Percentiles rank a stretch among this genome's conserved stretches.
These are phyloP conservation scores for Fusarium torreyae DNA, from an alignment of 2,329 filamentous ascomycete species.

Conservation along the genomic window DNA sequence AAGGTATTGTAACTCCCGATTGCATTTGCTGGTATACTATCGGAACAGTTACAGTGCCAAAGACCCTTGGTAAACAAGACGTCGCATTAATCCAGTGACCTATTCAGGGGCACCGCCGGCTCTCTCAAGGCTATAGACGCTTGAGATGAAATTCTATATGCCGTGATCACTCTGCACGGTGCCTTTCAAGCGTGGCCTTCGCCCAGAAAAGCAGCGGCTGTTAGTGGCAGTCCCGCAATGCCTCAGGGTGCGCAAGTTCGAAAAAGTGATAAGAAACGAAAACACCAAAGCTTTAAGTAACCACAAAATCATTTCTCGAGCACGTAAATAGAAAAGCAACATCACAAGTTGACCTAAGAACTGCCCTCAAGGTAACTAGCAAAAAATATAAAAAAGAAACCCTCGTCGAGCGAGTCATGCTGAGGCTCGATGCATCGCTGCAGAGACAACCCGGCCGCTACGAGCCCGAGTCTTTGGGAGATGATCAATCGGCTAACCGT, in stretches of 20 bases:
- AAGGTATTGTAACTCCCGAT: too few species aligned
- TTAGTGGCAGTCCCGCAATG: background rate
- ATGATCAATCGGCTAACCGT: background rate
- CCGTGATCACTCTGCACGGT: too few species aligned
- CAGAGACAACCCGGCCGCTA: slow-evolving; percentile 8
- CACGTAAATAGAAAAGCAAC: background rate
- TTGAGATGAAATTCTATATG: too few species aligned
- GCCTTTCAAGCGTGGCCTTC: too few species aligned
- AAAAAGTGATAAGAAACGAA: background rate
- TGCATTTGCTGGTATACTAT: background rate
- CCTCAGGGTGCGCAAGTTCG: background rate
- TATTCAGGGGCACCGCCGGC: background rate
- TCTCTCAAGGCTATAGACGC: too few species aligned
- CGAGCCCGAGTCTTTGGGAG: slow-evolving; percentile 2
- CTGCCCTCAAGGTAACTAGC: background rate
- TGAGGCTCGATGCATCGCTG: slow-evolving; percentile 6
- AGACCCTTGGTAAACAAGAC: background rate
- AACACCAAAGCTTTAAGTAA: background rate
- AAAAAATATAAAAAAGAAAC: background rate
- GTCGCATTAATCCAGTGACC: background rate
- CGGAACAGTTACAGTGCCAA: background rate
- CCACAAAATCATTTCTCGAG: background rate
- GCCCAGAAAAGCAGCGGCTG: background rate
- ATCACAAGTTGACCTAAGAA: background rate
- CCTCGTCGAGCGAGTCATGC: slow-evolving; percentile 1